Evolutionary conservation across 140 eudicot genomes (phyloP), one percentile per base, ranked within the genome.

Genomic region (Flaveria floridana): DNA sequence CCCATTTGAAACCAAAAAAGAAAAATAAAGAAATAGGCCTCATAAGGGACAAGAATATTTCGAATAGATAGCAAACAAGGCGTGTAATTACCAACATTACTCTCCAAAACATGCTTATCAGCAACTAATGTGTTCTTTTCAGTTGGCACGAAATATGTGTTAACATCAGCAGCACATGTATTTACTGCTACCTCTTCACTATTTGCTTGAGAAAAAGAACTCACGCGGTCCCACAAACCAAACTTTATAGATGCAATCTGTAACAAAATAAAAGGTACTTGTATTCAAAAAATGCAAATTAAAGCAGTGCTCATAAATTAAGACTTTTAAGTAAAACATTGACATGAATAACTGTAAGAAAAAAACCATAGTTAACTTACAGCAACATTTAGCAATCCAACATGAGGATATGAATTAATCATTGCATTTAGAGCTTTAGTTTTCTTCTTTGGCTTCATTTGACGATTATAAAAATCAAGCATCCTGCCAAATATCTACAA

Each of bases 341-440:
- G 51, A 12, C 34, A 41, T 16, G 3, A 46, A 79, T 28, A 44
- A 3, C 28, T 37, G 58, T 66, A 79, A n/a, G 65, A 56, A 42
- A 67, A 47, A 14, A 26, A 46, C 8, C n/a, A 68, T 55, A 78
- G 71, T 58, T 46, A 41, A 85, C 98, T 84, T 83, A 93, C 98
- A 77, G 98, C 96, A 72, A 89, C 91, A 80, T 90, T 83, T 47
- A 90, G 85, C 87, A 93, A 88, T 66, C 92, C 97, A 76, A 72
- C 74, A 68, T 80, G 79, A 50, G 97, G 98, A 70, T 87, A 78
- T 28, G 83, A 47, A 39, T 78, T 46, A 52, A 84, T 82, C 72
- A 82, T 66, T 3, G 39, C 26, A 20, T 68, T 68, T 37, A 62
- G 37, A 52, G 67, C 71, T 85, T 75, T 83, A n/a, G 3, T 15